Conservation (phyloP, 305 asterid genomes). For the Rubia peregrina region DNA sequence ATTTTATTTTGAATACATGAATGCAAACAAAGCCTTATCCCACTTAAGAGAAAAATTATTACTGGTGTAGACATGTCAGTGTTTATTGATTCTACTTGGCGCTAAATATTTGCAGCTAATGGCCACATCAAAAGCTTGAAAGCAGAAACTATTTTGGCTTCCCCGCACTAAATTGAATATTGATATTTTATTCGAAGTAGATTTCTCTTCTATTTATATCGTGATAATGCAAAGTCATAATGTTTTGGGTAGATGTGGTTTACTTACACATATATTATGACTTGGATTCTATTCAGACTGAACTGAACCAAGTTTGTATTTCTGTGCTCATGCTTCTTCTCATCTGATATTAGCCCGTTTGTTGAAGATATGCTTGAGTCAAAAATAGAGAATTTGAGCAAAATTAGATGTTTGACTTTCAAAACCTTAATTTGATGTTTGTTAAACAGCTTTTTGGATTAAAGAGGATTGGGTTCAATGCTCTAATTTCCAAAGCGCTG, state of each 20-base stretch:
- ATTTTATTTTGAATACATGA: neutral
- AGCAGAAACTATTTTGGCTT: slow-evolving; percentile 1
- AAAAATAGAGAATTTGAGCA: neutral
- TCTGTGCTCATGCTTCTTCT: neutral
- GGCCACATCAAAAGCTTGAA: neutral
- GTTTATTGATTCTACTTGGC: neutral
- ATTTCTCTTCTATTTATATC: neutral
- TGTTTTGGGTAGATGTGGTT: neutral
- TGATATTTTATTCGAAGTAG: no score
- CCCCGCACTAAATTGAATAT: neutral
- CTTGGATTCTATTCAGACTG: no score
- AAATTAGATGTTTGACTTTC: neutral
- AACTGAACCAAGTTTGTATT: neutral
- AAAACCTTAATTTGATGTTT: no score
- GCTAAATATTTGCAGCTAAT: neutral
- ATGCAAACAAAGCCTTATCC: neutral
- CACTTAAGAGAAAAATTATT: neutral
- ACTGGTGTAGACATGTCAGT: neutral
- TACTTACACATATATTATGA: neutral
- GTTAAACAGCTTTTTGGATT: no score
- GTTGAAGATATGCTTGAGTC: neutral
- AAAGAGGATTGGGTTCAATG: no score
- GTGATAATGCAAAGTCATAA: neutral
- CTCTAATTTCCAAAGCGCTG: no score
- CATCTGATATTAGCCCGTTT: slow-evolving; percentile 1